phyloP scores from a whole-genome alignment of 2,329 filamentous ascomycete species.

The Myriosclerotinia scirpicola region DNA sequence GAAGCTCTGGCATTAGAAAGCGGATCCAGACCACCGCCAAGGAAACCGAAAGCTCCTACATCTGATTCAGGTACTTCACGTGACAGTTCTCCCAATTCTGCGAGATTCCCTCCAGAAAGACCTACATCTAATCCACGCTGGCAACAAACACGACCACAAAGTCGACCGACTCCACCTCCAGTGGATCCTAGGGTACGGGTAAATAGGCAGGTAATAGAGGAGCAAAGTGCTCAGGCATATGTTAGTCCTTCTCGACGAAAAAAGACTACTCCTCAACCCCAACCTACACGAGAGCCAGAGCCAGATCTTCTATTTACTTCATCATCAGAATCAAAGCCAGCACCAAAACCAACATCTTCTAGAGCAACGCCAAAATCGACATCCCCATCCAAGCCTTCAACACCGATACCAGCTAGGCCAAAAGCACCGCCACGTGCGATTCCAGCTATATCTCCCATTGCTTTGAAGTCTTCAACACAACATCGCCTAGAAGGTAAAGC shows the following conservation, averaged over 20 bases:
- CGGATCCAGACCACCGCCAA: slow-evolving; percentile 55
- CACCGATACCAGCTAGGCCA: slow-evolving; percentile 48
- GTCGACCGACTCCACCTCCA: slow-evolving; percentile 32
- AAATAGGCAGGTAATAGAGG: slow-evolving; percentile 71
- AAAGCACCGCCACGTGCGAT: slow-evolving; percentile 50
- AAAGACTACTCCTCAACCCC: slow-evolving; percentile 51
- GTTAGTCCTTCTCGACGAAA: slow-evolving; percentile 82
- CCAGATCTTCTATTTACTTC: slow-evolving; percentile 63
- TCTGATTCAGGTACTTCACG: slow-evolving; percentile 41
- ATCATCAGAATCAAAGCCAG: slow-evolving; percentile 38
- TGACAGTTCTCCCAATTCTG: slow-evolving; percentile 52
- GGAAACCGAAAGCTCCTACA: slow-evolving; percentile 38
- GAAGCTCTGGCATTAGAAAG: slow-evolving; percentile 80
- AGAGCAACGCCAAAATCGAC: slow-evolving; percentile 42
- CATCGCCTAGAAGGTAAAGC: slow-evolving; percentile 79
- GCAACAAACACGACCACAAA: slow-evolving; percentile 50
- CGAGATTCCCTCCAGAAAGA: slow-evolving; percentile 46
- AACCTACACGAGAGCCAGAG: slow-evolving; percentile 48
- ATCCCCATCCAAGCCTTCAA: slow-evolving; percentile 46
- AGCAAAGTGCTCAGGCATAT: slow-evolving; percentile 80
- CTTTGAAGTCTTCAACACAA: slow-evolving; percentile 72
- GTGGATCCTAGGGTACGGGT: slow-evolving; percentile 60
- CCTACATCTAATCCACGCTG: slow-evolving; percentile 55
- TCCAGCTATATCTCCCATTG: slow-evolving; percentile 66
- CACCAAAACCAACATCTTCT: slow-evolving; percentile 37